phyloP scores from a whole-genome alignment of 257 asterid genomes.

The Rehmannia glutinosa region DNA sequence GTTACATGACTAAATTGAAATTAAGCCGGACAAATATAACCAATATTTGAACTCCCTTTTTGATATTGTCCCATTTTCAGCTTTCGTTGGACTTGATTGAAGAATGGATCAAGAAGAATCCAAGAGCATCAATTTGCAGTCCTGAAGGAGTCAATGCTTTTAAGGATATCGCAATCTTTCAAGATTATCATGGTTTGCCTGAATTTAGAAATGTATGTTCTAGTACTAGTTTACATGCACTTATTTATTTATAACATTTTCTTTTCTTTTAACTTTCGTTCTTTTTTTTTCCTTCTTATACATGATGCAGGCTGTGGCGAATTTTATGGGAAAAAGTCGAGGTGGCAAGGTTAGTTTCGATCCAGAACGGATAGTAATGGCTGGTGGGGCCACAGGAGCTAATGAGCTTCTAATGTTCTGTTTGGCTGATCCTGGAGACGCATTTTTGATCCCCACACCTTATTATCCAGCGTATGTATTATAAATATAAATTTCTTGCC shows the following conservation, averaged over 20 bases:
- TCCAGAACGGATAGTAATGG: constrained; percentile 70
- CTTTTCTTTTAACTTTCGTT: neutral
- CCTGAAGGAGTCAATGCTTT: constrained; percentile 52
- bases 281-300: neutral
- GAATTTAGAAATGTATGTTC: constrained; percentile 49
- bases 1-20: too few species aligned
- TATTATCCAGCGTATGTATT: constrained; percentile 73
- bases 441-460: constrained; percentile 75
- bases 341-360: constrained; percentile 57
- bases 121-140: constrained; percentile 68
- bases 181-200: constrained; percentile 86
- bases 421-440: constrained; percentile 78
- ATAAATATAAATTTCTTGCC: neutral
- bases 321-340: constrained; percentile 60
- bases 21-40: too few species aligned
- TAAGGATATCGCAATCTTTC: constrained; percentile 54
- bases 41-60: too few species aligned
- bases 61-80: constrained; percentile 32
- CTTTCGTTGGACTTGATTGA: constrained; percentile 49
- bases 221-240: too few species aligned
- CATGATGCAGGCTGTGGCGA: constrained; percentile 74
- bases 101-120: constrained; percentile 63
- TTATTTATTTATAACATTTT: neutral
- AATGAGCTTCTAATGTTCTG: constrained; percentile 59
- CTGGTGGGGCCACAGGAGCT: constrained; percentile 91